phyloP scores from a whole-genome alignment of 129 eudicot species.

The Ambrosia trifida region DNA sequence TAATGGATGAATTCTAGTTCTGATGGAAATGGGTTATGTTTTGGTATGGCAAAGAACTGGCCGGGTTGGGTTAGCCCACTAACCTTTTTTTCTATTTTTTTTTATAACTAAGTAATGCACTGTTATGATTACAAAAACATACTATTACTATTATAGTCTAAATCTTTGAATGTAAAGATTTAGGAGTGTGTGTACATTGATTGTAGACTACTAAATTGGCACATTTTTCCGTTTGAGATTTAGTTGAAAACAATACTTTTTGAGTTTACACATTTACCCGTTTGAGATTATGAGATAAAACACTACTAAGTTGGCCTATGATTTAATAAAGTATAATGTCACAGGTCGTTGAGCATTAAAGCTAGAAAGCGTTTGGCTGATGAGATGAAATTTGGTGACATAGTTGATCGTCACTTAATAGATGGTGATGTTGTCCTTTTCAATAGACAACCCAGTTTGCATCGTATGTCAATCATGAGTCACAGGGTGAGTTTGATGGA shows the following conservation, averaged over 20 bases:
- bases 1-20: background rate
- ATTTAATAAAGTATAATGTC: conserved; percentile 6
- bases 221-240: background rate
- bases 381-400: conserved; percentile 70
- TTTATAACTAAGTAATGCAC: background rate
- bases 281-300: background rate
- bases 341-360: conserved; percentile 59
- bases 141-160: background rate
- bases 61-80: background rate
- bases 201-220: background rate
- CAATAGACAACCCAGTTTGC: conserved; percentile 95
- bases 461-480: conserved; percentile 96
- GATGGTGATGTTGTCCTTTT: conserved; percentile 55
- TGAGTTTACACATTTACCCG: background rate
- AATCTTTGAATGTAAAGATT: background rate
- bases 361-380: conserved; percentile 76
- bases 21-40: background rate
- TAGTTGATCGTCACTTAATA: conserved; percentile 62
- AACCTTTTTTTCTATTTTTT: background rate
- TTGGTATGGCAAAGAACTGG: background rate
- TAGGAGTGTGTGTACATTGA: background rate
- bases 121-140: background rate
- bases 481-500: conserved; percentile 56
- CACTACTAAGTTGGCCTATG: background rate
- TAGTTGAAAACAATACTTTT: background rate